Percentiles rank a stretch among this genome's conserved stretches.
Evolutionary conservation across 108 stramenopile species (phyloP).

Genomic region (Nitzschia sp.): DNA sequence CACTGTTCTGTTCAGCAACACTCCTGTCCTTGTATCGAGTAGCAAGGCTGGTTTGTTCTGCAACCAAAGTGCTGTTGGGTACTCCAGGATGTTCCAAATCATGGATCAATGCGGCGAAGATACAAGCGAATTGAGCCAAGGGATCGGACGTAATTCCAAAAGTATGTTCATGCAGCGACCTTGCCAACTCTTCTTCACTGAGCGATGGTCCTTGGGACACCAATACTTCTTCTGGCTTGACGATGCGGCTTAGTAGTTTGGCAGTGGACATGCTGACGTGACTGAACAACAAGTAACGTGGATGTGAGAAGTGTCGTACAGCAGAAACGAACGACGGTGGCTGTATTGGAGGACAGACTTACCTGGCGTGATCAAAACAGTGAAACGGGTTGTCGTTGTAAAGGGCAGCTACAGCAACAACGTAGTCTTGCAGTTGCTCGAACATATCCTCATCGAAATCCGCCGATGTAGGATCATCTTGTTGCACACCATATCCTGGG

Average conservation of each 20-base stretch:
- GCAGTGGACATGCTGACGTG: conserved; percentile 10
- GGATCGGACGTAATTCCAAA: conserved; percentile 9
- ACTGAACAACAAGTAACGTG: not conserved
- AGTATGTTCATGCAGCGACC: conserved; percentile 1
- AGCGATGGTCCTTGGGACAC: not conserved
- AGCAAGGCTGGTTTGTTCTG: not conserved
- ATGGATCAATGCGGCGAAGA: not conserved
- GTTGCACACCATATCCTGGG: not conserved
- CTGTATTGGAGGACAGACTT: conserved; percentile 16
- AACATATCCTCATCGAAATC: not conserved
- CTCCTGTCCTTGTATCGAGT: conserved; percentile 4
- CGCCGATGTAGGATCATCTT: not conserved
- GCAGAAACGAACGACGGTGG: not conserved
- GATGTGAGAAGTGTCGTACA: not conserved
- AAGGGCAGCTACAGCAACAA: not conserved
- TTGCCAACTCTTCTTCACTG: not conserved
- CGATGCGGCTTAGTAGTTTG: conserved; percentile 8
- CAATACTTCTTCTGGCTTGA: conserved; percentile 10
- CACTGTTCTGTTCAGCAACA: conserved; percentile 9
- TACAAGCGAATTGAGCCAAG: conserved; percentile 6
- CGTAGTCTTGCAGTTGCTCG: conserved; percentile 6
- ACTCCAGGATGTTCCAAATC: conserved; percentile 5
- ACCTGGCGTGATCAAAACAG: conserved; percentile 60
- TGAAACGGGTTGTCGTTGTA: conserved; percentile 53
- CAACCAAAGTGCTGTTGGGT: not conserved